A percentile compares a stretch with the other conserved stretches of the same genome.
Conservation (phyloP, 169 alveolate species). For the Blepharisma undulans region DNA sequence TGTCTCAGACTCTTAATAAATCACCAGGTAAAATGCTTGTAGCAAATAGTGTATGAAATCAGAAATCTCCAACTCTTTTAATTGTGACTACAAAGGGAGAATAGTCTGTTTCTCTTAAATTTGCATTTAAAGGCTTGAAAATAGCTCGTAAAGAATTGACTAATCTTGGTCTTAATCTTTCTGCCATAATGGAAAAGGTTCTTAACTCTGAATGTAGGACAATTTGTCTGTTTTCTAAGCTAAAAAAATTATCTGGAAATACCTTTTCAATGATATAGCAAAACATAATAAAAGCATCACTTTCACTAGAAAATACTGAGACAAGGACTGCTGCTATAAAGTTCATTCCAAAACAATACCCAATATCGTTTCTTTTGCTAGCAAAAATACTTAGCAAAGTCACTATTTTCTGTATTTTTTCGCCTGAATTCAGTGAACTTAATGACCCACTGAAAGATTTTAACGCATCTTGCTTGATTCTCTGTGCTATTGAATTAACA, state of each 20-base stretch:
- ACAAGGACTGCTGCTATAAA: background rate
- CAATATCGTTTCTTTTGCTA: slow-evolving; percentile 9
- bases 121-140: background rate
- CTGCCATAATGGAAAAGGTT: background rate
- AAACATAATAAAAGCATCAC: slow-evolving; percentile 22
- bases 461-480: background rate
- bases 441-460: background rate
- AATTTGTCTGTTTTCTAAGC: background rate
- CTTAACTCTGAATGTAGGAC: slow-evolving; percentile 6
- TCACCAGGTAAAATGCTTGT: background rate
- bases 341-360: slow-evolving; percentile 1
- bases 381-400: background rate
- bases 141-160: background rate
- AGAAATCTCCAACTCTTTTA: background rate
- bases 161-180: background rate
- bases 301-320: background rate
- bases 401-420: background rate
- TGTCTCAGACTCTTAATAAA: slow-evolving; percentile 3
- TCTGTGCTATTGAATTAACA: background rate
- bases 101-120: background rate
- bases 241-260: background rate
- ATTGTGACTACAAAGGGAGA: background rate
- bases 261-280: slow-evolving; percentile 10
- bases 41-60: background rate
- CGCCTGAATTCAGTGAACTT: background rate